Base-by-base conservation (phyloP, 164 flowering plant species). In the Cinnamomum chago region DNA sequence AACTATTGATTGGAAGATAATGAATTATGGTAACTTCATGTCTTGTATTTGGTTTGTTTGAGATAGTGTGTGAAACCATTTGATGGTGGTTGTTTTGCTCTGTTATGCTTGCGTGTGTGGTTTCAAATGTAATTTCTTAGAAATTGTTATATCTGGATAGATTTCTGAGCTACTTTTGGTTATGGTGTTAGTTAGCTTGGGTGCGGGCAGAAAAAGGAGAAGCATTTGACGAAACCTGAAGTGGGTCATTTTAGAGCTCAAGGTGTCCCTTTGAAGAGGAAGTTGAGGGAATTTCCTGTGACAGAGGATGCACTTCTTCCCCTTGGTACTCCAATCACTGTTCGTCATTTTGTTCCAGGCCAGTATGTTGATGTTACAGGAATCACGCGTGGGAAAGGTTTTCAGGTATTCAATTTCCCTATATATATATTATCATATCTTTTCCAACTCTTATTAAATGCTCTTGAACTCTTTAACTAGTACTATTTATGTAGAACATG, bases 181-280 rank as follows among this genome's bases (percentile, higher is more conserved):
- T 23, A 28, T 55, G 47, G 73, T 84, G 88, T 72, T 88, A 86
- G 85, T 77, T 85, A 95, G 99, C 78, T 95, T 84, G 99, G 99
- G 23, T 91, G 94, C 62, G 94, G 97, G 62, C 98, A 95, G 71
- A 95, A 95, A 81, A 95, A 93, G 85, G 95, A 55, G 58, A 95
- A 95, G 62, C 98, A 95, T 81, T 86, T 95, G 88, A 92, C 88
- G 4, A 92, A 91, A 70, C 92, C 99, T 22, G 97, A 93, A 81
- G 87, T 95, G 71, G 99, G 99, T 62, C 99, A 95, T 85, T 95
- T 92, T 83, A 89, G 99, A 84, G 92, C 97, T 73, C 99, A 92
- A 81, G 97, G 91, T 47, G 97, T 95, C 67, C 96, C 96, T 13
- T 52, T 95, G 90, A 95, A 90, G 86, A 88, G 99, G 81, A 93